Evolutionary conservation across 202 grass and related monocot species (phyloP), one percentile per base, ranked within the genome.

Genomic region (Schoenoplectus triqueter): DNA sequence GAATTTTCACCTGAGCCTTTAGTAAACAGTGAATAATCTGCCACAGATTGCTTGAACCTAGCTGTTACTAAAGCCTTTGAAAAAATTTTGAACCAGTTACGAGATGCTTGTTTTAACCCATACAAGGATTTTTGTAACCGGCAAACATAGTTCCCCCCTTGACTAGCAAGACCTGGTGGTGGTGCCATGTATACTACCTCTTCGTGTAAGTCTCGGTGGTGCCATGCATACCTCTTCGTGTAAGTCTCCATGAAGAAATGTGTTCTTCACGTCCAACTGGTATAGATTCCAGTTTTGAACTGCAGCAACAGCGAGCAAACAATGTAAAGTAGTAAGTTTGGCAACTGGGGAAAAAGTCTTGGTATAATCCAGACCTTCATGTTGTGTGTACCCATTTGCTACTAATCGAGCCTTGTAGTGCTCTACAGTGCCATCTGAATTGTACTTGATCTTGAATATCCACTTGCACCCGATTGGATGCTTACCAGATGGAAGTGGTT

Each of bases 31-130:
- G 3, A 84, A 19, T 84, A 84, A 54, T 71, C 44, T 11, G 22
- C 18, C 0, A 7, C 49, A 0, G 14, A 68, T 55, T 84, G 81
- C 13, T 51, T 17, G 44, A 50, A 84, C 13, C 63, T 15, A 84
- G 10, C 17, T 10, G n/a, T 2, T 84, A 10, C 1, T 11, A 20
- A 13, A 5, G 81, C 8, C 1, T 64, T 68, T 21, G 81, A 68
- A 7, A 84, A 71, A 6, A 71, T 71, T 14, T 54, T 3, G 31
- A 68, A 68, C 64, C 81, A 84, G 13, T 52, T 50, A 52, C 14
- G 13, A 5, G 40, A 68, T 5, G 81, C 81, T 55, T 84, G 81
- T 40, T 84, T 84, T 1, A 84, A 22, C 5, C 65, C 65, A 18
- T 84, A 84, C 2, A 73, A 54, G 3, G 65, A 84, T 11, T 84